Evolutionary conservation across 2,329 filamentous ascomycete genomes (phyloP), one percentile per base, ranked within the genome.

Genomic region (Arthrobotrys entomopaga): DNA sequence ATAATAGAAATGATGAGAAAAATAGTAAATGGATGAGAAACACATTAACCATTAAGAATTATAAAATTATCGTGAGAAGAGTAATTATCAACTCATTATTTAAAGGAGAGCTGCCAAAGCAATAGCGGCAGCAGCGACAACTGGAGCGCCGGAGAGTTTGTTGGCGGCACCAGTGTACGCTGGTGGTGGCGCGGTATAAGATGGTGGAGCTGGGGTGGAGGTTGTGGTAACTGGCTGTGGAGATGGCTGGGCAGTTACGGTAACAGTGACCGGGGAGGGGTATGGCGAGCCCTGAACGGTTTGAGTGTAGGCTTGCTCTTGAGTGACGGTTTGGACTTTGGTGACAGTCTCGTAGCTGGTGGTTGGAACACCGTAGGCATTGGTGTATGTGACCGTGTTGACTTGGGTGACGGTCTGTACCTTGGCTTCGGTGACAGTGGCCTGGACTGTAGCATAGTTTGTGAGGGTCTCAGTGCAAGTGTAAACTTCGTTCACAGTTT

Each of bases 401-500:
- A 56, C 46, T 13, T 72, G 59, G 4, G 59, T 65, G 16, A 65
- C 38, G 5, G 67, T 72, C 19, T 54, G 15, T 11, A 43, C 26
- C 11, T 65, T 60, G 38, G 65, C 59, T 0, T 65, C 58, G 15
- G 65, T 70, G 49, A 65, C 38, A 19, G 63, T 65, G 6, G 57
- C 52, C n/a, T 49, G 50, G 43, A 50, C 46, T 13, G 65, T 71
- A 7, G 46, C 46, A 15, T 64, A 54, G 19, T 34, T 4, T 29
- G 34, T 15, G 19, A 53, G 16, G 6, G 58, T 61, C 1, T 20
- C 29, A 24, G 53, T 43, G 20, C 20, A 15, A 11, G 67, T 72
- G n/a, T 52, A 72, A 15, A 59, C 22, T n/a, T 72, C 52, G 19
- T 72, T 40, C 16, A 72, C 60, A 40, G 67, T 72, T 16, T 65